phyloP scores from a whole-genome alignment of 768 basidiomycete genomes.

The Lactarius quietus region DNA sequence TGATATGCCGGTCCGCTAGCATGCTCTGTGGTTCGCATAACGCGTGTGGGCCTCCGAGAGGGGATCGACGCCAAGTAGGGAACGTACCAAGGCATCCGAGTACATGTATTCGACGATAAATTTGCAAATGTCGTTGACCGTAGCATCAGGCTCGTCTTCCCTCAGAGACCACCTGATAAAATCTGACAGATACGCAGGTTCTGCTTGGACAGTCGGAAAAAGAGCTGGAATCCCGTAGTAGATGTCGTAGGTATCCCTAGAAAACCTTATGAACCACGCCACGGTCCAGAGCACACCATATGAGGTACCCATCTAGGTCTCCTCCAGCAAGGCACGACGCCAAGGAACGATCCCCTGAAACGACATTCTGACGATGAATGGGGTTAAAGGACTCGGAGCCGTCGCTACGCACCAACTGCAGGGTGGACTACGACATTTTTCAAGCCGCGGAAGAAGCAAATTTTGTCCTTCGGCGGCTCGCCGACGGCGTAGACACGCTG shows the following conservation, averaged over 20 bases:
- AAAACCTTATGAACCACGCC: constrained; percentile 1
- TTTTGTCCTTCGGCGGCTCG: constrained; percentile 26
- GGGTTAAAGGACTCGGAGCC: too few relatives aligned
- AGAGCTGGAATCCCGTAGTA: constrained; percentile 49
- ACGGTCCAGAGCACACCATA: not conserved
- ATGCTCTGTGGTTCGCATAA: constrained; percentile 47
- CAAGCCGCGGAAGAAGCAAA: constrained; percentile 27
- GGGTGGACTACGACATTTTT: constrained; percentile 32
- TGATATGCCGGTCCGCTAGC: constrained; percentile 60
- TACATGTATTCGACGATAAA: constrained; percentile 84
- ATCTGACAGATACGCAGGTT: constrained; percentile 43
- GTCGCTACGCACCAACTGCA: constrained; percentile 6
- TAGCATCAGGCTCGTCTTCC: constrained; percentile 40
- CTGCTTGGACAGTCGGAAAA: constrained; percentile 47
- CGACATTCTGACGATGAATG: not conserved
- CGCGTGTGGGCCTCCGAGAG: not conserved
- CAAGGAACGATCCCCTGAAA: constrained; percentile 54
- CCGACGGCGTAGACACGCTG: constrained; percentile 33
- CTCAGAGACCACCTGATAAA: constrained; percentile 13
- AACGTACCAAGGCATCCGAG: constrained; percentile 71
- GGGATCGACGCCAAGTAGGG: not conserved
- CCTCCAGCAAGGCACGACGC: constrained; percentile 73
- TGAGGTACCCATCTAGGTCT: constrained; percentile 68
- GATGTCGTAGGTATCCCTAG: constrained; percentile 64
- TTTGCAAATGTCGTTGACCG: constrained; percentile 68